phyloP scores from a whole-genome alignment of 306 rosid genomes.

The Fragaria nilgerrensis region DNA sequence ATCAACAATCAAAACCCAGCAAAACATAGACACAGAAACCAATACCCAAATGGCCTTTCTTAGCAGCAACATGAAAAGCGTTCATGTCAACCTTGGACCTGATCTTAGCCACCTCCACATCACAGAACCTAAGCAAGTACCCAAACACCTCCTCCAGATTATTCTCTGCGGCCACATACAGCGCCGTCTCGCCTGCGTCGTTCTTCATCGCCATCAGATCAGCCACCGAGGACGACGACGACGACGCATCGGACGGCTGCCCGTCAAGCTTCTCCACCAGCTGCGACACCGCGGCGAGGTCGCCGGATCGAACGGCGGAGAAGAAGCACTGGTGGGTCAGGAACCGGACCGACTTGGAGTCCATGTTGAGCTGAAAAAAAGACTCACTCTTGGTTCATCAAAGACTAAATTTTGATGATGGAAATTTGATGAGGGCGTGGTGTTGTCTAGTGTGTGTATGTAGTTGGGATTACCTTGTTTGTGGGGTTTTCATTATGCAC shows the following conservation, averaged over 20 bases:
- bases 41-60: slow-evolving; percentile 77
- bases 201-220: slow-evolving; percentile 77
- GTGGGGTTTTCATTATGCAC: neutral
- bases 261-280: slow-evolving; percentile 50
- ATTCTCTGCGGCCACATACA: slow-evolving; percentile 68
- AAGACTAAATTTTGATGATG: neutral
- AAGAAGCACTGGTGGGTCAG: slow-evolving; percentile 68
- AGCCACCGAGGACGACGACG: slow-evolving; percentile 29
- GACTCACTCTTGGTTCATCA: neutral
- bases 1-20: neutral
- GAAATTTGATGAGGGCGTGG: neutral
- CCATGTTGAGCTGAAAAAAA: slow-evolving; percentile 42
- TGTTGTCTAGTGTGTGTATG: neutral
- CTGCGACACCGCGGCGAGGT: slow-evolving; percentile 49
- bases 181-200: slow-evolving; percentile 72
- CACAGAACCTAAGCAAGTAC: slow-evolving; percentile 55
- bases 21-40: slow-evolving; percentile 4
- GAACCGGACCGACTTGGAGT: slow-evolving; percentile 63
- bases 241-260: slow-evolving; percentile 38
- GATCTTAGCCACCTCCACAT: slow-evolving; percentile 56
- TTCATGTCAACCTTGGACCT: slow-evolving; percentile 85
- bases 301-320: slow-evolving; percentile 77
- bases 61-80: slow-evolving; percentile 84
- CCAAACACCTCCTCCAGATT: slow-evolving; percentile 56
- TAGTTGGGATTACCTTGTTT: neutral